Percentiles rank a stretch among this genome's conserved stretches.
Conservation (phyloP, 2,329 filamentous ascomycete species). For the Calycina herbarum region DNA sequence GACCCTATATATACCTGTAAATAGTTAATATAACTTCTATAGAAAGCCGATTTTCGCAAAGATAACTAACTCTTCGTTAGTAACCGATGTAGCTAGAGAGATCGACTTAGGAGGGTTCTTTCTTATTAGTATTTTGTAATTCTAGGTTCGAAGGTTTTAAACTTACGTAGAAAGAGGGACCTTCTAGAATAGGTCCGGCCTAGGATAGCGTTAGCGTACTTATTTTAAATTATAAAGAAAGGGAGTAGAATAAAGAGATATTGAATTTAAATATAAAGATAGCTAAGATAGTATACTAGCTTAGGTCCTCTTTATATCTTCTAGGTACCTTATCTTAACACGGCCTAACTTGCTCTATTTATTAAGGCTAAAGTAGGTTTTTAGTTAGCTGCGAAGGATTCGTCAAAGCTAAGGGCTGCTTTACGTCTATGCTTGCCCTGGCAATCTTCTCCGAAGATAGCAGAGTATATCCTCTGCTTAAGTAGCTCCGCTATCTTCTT, state of each 20-base stretch:
- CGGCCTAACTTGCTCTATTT: not conserved
- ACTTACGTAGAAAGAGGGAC: conserved; percentile 4
- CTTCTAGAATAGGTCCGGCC: not conserved
- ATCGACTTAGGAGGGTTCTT: conserved; percentile 3
- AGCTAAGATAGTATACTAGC: not conserved
- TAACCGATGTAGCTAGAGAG: not conserved
- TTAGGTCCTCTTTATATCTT: conserved; percentile 7
- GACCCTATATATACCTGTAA: not conserved
- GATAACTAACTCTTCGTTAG: not conserved
- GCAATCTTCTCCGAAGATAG: not conserved
- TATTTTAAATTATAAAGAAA: conserved; percentile 1
- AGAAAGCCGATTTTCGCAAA: not conserved
- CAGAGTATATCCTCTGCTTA: not conserved
- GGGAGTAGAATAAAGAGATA: conserved; percentile 1
- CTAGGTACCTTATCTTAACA: not conserved
- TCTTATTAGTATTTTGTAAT: conserved; percentile 2
- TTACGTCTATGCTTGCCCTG: not conserved
- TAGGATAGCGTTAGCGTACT: conserved; percentile 1
- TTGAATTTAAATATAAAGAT: not conserved
- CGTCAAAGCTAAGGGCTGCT: not conserved
- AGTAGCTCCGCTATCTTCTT: conserved; percentile 1
- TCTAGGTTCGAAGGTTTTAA: not conserved
- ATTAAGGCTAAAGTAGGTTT: conserved; percentile 4
- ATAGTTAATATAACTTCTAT: not conserved
- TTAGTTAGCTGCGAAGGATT: not conserved